Percentiles rank a stretch among this genome's conserved stretches.
Evolutionary conservation across 306 rosid species (phyloP).

Genomic region (Fragaria vesca): DNA sequence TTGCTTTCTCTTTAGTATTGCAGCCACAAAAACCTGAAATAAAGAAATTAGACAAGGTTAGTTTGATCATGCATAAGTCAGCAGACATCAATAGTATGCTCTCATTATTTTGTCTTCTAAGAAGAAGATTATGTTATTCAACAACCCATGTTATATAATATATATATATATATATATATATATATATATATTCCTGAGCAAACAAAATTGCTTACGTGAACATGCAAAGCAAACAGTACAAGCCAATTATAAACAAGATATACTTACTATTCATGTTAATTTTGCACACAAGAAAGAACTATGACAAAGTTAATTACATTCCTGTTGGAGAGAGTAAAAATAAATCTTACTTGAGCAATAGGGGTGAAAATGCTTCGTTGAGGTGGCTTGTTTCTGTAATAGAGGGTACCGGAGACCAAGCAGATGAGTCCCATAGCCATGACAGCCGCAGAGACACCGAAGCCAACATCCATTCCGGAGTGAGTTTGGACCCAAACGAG

Average conservation of each 20-base stretch:
- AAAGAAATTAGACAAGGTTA: neutral
- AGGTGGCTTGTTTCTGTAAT: constrained; percentile 85
- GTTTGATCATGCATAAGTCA: constrained; percentile 20
- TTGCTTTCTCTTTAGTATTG: constrained; percentile 70
- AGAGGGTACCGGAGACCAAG: constrained; percentile 64
- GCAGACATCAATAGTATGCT: constrained; percentile 8
- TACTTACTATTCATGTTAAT: neutral
- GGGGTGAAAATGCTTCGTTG: constrained; percentile 82
- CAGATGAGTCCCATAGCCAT: constrained; percentile 84
- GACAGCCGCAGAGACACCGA: constrained; percentile 86
- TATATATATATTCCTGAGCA: neutral
- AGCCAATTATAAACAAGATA: neutral
- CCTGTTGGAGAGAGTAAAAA: neutral
- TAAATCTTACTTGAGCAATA: constrained; percentile 62
- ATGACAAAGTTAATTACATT: neutral
- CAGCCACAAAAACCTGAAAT: constrained; percentile 87
- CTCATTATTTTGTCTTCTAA: neutral
- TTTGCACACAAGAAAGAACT: neutral
- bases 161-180: no score
- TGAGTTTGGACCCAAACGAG: constrained; percentile 97
- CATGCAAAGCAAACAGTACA: constrained; percentile 11
- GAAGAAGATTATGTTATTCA: neutral
- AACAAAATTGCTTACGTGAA: constrained; percentile 13
- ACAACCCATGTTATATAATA: constrained; percentile 16
- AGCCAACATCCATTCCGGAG: constrained; percentile 96